A percentile compares a stretch with the other conserved stretches of the same genome.
Evolutionary conservation across 805 yeast genomes (phyloP).

Genomic region (Candida succiphila): DNA sequence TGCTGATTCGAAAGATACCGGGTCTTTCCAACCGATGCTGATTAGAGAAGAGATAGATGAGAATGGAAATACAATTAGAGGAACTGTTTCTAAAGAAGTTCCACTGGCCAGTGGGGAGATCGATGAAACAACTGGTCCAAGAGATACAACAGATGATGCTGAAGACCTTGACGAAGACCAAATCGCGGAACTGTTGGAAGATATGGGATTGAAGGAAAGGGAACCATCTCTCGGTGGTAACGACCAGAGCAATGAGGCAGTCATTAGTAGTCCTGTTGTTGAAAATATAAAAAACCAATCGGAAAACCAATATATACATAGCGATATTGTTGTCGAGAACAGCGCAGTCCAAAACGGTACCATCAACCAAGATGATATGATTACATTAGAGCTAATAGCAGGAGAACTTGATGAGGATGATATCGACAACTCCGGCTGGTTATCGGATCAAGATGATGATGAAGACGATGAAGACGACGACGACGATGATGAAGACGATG

Average conservation of each 20-base stretch:
- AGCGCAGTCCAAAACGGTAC: slow-evolving; percentile 10
- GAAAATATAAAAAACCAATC: neutral
- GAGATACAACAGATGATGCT: slow-evolving; percentile 3
- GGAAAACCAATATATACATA: slow-evolving; percentile 1
- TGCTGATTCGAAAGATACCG: too few species aligned
- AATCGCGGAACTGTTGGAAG: slow-evolving; percentile 21
- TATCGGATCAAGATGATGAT: slow-evolving; percentile 16
- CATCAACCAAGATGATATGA: slow-evolving; percentile 34
- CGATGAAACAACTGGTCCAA: slow-evolving; percentile 5
- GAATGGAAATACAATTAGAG: slow-evolving; percentile 52
- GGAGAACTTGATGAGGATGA: slow-evolving; percentile 29
- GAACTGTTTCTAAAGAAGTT: slow-evolving; percentile 13
- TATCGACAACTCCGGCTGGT: slow-evolving; percentile 26
- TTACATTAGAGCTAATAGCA: slow-evolving; percentile 45
- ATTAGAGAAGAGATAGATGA: slow-evolving; percentile 77
- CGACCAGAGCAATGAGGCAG: slow-evolving; percentile 1
- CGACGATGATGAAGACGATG: slow-evolving; percentile 14
- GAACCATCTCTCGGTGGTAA: neutral
- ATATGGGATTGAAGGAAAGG: slow-evolving; percentile 22
- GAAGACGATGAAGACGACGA: slow-evolving; percentile 14
- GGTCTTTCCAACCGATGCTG: slow-evolving; percentile 50
- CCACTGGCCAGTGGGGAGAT: slow-evolving; percentile 22
- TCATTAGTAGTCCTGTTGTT: slow-evolving; percentile 1
- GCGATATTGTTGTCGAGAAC: neutral
- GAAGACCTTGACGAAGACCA: slow-evolving; percentile 19